These are phyloP conservation scores for Phytophthora sansomeana DNA, from an alignment of 352 stramenopile genomes.

Conservation along the genomic window DNA sequence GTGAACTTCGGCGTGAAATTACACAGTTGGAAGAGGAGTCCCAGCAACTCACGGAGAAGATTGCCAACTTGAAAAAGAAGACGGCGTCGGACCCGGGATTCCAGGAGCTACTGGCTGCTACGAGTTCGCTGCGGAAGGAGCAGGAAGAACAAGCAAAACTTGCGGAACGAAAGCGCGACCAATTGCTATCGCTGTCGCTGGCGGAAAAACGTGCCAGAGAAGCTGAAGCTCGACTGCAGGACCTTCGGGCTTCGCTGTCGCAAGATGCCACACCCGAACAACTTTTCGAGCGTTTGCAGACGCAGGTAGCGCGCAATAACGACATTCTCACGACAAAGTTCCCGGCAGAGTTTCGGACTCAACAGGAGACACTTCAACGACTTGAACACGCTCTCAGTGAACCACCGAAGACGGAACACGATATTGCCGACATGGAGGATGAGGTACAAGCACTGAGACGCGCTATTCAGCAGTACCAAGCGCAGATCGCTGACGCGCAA, in stretches of 20 bases:
- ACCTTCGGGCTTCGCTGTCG: conserved; percentile 75
- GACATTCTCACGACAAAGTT: conserved; percentile 78
- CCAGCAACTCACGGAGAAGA: conserved; percentile 92
- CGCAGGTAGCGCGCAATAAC: conserved; percentile 81
- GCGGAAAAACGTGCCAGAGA: conserved; percentile 86
- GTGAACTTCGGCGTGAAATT: conserved; percentile 92
- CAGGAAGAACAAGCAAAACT: conserved; percentile 96
- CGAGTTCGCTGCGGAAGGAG: conserved; percentile 91
- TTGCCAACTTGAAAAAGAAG: conserved; percentile 90
- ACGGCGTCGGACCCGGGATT: conserved; percentile 75
- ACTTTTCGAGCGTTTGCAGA: conserved; percentile 86
- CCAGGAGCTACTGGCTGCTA: conserved; percentile 91
- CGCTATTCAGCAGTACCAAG: conserved; percentile 70
- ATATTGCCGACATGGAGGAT: conserved; percentile 90
- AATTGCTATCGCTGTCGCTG: conserved; percentile 86
- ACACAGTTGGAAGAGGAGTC: conserved; percentile 93
- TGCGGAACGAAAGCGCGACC: conserved; percentile 88
- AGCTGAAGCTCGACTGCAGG: conserved; percentile 70
- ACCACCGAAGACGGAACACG: conserved; percentile 83
- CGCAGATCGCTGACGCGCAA: conserved; percentile 81
- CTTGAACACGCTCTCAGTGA: conserved; percentile 79
- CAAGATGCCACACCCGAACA: conserved; percentile 86
- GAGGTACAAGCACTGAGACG: conserved; percentile 71
- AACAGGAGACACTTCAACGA: conserved; percentile 81
- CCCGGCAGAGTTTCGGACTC: conserved; percentile 73